Conservation (phyloP, 495 filamentous ascomycete genomes). For the Trichocladium antarcticum region DNA sequence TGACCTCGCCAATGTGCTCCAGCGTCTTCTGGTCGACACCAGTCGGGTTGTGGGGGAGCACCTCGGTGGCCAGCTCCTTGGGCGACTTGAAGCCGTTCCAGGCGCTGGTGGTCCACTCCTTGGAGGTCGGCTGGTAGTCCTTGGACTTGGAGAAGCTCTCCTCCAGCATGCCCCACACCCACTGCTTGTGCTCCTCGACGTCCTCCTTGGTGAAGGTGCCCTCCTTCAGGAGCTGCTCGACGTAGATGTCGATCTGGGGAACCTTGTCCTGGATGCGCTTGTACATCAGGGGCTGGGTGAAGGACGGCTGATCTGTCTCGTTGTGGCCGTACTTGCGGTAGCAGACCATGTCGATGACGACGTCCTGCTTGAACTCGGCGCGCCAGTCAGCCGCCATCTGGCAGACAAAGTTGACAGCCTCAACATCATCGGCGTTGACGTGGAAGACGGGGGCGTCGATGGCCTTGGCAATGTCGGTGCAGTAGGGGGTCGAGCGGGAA, state of each 20-base stretch:
- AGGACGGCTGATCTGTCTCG: slow-evolving; percentile 97
- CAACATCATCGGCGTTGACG: slow-evolving; percentile 96
- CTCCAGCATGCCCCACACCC: slow-evolving; percentile 98
- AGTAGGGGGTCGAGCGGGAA: slow-evolving; percentile 93
- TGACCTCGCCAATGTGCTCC: slow-evolving; percentile 65
- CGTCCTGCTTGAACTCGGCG: slow-evolving; percentile 92
- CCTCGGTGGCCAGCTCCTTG: slow-evolving; percentile 91
- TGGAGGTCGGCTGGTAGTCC: slow-evolving; percentile 90
- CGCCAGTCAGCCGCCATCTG: slow-evolving; percentile 95
- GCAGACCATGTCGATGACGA: slow-evolving; percentile 96
- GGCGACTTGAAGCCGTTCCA: slow-evolving; percentile 99
- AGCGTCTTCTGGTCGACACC: slow-evolving; percentile 59
- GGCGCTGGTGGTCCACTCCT: slow-evolving; percentile 96
- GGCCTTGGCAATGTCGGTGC: slow-evolving; percentile 96
- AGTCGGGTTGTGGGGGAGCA: slow-evolving; percentile 85
- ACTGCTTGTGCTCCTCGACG: slow-evolving; percentile 97
- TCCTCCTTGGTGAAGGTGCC: slow-evolving; percentile 94
- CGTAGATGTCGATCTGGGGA: slow-evolving; percentile 74
- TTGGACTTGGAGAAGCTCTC: slow-evolving; percentile 94
- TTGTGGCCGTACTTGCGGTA: slow-evolving; percentile 99
- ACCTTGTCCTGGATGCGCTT: slow-evolving; percentile 80
- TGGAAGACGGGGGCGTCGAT: slow-evolving; percentile 98
- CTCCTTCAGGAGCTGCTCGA: slow-evolving; percentile 76
- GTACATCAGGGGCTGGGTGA: slow-evolving; percentile 99
- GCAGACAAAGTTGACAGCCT: slow-evolving; percentile 96